Evolutionary conservation across 495 filamentous ascomycete genomes (phyloP), one percentile per base, ranked within the genome.

Genomic region (Astrothelium macrocarpum): DNA sequence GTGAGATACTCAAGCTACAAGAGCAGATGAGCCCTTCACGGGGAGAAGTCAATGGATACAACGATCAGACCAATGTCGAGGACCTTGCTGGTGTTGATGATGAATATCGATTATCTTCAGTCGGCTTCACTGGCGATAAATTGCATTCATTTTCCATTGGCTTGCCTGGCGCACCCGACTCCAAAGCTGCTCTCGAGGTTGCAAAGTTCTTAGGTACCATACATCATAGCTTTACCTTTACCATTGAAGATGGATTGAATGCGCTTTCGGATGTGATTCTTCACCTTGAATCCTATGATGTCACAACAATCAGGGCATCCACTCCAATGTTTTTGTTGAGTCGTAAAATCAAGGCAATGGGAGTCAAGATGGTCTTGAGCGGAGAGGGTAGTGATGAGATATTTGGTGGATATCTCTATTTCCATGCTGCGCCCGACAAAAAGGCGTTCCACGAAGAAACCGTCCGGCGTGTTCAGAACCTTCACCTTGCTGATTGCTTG

Each of bases 111-210:
- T 78, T 97, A 53, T 90, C 88, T 18, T 95, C 91, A n/a, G 84
- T 95, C 65, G 95, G 91, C 62, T 87, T 89, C 70, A 66, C 67
- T 28, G 86, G 97, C 60, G 90, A 93, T 45, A 88, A 97, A 76
- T 83, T 98, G 72, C 91, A 97, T 82, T 96, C 91, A 10, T 98
- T 98, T 82, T 97, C 94, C 32, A 97, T 98, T 66, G 94, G 94
- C 69, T 84, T 98, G 20, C 90, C 91, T 3, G 87, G 85, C 67
- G 87, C 94, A 23, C 94, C 94, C 29, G 94, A 98, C 72, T 92
- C 89, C 60, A 83, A 85, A 71, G 94, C 94, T 49, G 94, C 94
- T 34, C 73, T 87, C 39, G 87, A 95, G 72, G 95, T 97, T 7
- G 94, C 94, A 67, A 87, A 89, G 70, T 98, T 94, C 80, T 85